Conservation (phyloP, 169 alveolate genomes). For the Toxoplasma gondii region DNA sequence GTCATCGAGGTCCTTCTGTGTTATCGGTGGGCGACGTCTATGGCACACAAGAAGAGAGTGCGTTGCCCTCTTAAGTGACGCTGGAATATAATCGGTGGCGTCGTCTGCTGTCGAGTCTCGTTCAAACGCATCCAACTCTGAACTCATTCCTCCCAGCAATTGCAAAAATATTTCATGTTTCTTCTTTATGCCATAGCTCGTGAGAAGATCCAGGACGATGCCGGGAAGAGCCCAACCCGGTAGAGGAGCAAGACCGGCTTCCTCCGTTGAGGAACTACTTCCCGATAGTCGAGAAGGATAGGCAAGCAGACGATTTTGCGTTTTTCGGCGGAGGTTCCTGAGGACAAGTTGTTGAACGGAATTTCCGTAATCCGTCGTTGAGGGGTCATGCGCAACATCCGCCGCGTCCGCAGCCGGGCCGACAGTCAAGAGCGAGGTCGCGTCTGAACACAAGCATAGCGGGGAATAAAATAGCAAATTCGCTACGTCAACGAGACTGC, state of each 20-base stretch:
- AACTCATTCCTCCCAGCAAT: neutral
- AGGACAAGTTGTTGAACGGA: neutral
- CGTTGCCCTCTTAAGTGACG: neutral
- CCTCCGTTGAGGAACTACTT: neutral
- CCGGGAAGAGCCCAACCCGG: slow-evolving; percentile 16
- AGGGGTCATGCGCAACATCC: neutral
- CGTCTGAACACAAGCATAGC: neutral
- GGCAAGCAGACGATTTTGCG: neutral
- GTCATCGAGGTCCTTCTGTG: neutral
- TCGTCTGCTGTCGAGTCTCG: neutral
- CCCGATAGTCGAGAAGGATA: neutral
- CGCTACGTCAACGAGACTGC: too few species aligned
- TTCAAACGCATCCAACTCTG: neutral
- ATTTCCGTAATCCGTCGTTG: neutral
- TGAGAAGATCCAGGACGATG: neutral
- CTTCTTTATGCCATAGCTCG: slow-evolving; percentile 4
- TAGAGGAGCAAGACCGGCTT: neutral
- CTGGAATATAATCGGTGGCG: neutral
- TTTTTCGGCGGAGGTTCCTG: neutral
- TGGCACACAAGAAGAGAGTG: neutral
- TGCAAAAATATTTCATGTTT: neutral
- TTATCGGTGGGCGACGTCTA: neutral
- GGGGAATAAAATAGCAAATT: too few species aligned
- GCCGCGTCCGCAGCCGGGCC: neutral
- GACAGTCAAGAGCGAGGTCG: neutral